Evolutionary conservation across 2,329 filamentous ascomycete species (phyloP).

Genomic region (Bipolaris victoriae): DNA sequence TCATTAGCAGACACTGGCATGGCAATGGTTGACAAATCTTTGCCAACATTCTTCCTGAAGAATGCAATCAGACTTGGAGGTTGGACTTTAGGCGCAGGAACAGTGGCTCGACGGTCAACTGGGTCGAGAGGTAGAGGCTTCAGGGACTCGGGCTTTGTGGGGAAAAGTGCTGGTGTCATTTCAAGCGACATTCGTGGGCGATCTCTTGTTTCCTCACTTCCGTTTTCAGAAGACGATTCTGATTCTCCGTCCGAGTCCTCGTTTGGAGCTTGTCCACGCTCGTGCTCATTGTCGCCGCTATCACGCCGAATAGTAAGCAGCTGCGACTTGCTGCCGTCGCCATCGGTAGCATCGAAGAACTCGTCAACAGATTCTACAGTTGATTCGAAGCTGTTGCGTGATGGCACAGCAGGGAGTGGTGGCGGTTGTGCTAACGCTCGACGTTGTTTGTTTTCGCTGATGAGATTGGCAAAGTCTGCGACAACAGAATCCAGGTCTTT

Average conservation of each 20-base stretch:
- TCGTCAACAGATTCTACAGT: constrained; percentile 72
- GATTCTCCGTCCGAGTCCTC: constrained; percentile 61
- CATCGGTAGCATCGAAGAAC: constrained; percentile 86
- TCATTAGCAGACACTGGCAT: constrained; percentile 99
- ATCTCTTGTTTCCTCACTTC: constrained; percentile 53
- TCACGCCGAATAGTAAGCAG: constrained; percentile 76
- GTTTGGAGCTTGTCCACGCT: constrained; percentile 45
- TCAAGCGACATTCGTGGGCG: constrained; percentile 41
- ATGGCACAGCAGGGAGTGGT: constrained; percentile 50
- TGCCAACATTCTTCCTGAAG: constrained; percentile 95
- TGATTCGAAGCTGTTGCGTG: constrained; percentile 78
- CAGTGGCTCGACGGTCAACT: constrained; percentile 70
- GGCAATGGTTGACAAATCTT: constrained; percentile 93
- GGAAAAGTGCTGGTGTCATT: constrained; percentile 65
- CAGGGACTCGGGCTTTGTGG: constrained; percentile 75
- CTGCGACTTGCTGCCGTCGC: constrained; percentile 61
- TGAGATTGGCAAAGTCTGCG: constrained; percentile 76
- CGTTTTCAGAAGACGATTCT: constrained; percentile 67
- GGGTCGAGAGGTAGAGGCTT: constrained; percentile 75
- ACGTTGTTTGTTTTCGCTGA: constrained; percentile 79
- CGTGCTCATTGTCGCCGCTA: constrained; percentile 59
- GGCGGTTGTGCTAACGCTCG: constrained; percentile 64
- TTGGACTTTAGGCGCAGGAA: constrained; percentile 74
- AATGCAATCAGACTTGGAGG: constrained; percentile 94
- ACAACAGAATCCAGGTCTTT: constrained; percentile 85